phyloP scores from a whole-genome alignment of 192 early-diverging fungal genomes.

The Glomus cerebriforme region DNA sequence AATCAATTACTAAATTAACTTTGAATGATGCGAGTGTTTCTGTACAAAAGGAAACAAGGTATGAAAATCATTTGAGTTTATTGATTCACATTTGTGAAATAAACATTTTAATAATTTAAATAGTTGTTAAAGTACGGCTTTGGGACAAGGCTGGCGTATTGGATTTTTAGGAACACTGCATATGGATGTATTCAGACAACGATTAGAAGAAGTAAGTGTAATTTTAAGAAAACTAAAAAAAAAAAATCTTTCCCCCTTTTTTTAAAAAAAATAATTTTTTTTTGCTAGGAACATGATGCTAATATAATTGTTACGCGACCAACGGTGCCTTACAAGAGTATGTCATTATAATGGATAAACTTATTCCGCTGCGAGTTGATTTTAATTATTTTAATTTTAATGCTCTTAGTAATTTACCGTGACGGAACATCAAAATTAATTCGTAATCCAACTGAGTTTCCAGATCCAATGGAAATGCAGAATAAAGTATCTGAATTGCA shows the following conservation, averaged over 20 bases:
- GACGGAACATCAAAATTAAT: constrained; percentile 53
- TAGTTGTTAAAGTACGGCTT: constrained; percentile 54
- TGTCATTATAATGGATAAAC: not conserved
- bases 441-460: constrained; percentile 91
- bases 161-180: constrained; percentile 96
- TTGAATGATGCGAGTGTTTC: constrained; percentile 94
- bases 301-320: constrained; percentile 90
- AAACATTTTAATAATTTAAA: not conserved
- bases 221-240: not conserved
- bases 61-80: not conserved
- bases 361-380: not conserved
- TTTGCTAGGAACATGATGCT: constrained; percentile 81
- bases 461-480: constrained; percentile 67
- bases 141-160: constrained; percentile 95
- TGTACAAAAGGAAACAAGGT: constrained; percentile 80
- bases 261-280: not conserved
- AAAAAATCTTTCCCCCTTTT: not conserved
- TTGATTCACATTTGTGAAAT: not conserved
- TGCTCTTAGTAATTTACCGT: constrained; percentile 50
- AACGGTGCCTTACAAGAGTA: constrained; percentile 84
- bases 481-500: constrained; percentile 66
- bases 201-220: constrained; percentile 73
- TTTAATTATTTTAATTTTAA: not conserved
- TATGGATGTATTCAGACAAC: constrained; percentile 97
- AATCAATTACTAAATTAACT: constrained; percentile 90